Evolutionary conservation across 2,329 filamentous ascomycete genomes (phyloP).

Genomic region (Apiospora pterosperma): DNA sequence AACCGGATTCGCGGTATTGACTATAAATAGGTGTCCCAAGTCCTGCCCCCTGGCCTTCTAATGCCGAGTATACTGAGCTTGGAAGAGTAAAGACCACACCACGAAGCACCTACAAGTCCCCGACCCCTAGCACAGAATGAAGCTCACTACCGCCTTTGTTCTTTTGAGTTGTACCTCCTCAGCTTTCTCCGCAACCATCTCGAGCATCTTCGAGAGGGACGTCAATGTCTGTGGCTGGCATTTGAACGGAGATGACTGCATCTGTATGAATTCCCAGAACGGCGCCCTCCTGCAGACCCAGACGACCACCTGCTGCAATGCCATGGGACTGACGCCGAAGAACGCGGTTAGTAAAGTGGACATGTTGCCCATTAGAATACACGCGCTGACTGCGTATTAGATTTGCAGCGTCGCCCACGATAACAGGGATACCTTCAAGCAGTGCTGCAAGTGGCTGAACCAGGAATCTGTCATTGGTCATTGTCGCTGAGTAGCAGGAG

Average conservation of each 20-base stretch:
- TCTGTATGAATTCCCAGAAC: neutral
- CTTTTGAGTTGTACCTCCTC: neutral
- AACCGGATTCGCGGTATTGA: neutral
- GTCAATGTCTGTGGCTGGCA: neutral
- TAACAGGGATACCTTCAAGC: conserved; percentile 2
- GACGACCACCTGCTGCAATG: neutral
- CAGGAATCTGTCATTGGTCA: neutral
- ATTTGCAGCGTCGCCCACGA: neutral
- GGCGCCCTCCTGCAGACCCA: neutral
- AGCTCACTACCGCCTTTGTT: neutral
- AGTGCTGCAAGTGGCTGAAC: conserved; percentile 5
- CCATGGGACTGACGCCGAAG: neutral
- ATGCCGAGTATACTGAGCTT: too few species aligned
- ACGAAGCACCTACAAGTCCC: neutral
- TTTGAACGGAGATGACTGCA: neutral
- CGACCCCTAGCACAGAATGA: neutral
- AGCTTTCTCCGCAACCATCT: neutral
- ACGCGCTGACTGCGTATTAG: neutral
- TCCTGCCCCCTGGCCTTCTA: neutral
- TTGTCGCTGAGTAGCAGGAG: neutral
- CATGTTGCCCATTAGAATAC: neutral
- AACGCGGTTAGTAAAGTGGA: neutral
- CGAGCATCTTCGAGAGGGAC: neutral
- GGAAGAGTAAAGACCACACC: neutral
- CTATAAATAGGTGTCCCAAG: neutral